A percentile compares a stretch with the other conserved stretches of the same genome.
phyloP scores from a whole-genome alignment of 2,329 filamentous ascomycete genomes.

The Incumbomyces lentus region DNA sequence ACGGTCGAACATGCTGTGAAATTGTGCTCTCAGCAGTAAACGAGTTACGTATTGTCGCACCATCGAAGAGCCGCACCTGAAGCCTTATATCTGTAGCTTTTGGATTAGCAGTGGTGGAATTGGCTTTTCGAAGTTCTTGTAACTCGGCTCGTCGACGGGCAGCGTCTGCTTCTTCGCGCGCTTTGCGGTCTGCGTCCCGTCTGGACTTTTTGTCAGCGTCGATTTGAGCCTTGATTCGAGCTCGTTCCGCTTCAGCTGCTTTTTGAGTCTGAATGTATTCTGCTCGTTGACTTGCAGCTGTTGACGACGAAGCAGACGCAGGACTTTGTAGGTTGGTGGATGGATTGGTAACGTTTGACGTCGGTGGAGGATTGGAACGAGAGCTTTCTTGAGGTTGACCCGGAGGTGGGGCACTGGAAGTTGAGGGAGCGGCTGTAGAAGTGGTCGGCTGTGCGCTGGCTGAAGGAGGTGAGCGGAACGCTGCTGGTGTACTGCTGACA shows the following conservation, averaged over 20 bases:
- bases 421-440: background rate
- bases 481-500: background rate
- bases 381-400: constrained; percentile 1
- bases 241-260: constrained; percentile 56
- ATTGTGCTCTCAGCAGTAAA: constrained; percentile 59
- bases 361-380: background rate
- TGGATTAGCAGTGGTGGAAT: constrained; percentile 16
- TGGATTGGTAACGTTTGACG: background rate
- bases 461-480: background rate
- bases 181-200: constrained; percentile 30
- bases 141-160: constrained; percentile 31
- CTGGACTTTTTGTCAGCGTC: constrained; percentile 65
- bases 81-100: constrained; percentile 43
- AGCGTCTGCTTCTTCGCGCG: constrained; percentile 33
- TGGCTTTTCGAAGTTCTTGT: constrained; percentile 9
- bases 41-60: constrained; percentile 61
- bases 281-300: constrained; percentile 11
- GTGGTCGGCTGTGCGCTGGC: background rate
- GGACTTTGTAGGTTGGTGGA: constrained; percentile 7
- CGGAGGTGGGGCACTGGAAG: background rate
- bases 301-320: constrained; percentile 5
- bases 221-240: constrained; percentile 62
- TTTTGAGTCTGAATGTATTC: constrained; percentile 37
- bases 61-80: constrained; percentile 75
- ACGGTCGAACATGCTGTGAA: constrained; percentile 56